Evolutionary conservation across 1,284 basidiomycete species (phyloP).

Genomic region (Malassezia brasiliensis): DNA sequence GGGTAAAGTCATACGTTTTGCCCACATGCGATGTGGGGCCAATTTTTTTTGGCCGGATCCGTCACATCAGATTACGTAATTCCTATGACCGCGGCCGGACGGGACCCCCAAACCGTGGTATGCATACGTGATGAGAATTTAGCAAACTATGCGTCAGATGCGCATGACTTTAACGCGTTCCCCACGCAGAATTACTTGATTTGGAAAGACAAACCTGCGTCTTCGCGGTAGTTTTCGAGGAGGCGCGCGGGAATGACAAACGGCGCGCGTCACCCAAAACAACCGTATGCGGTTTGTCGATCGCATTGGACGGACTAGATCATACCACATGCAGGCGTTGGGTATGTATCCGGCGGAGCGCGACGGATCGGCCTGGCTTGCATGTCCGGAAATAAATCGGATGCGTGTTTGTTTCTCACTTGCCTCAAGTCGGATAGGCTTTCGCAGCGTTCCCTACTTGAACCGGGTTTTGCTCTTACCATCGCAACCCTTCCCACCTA

Average conservation of each 20-base stretch:
- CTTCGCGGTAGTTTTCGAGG: background rate
- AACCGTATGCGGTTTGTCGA: background rate
- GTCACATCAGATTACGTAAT: no score
- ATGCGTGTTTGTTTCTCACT: background rate
- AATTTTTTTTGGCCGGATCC: background rate
- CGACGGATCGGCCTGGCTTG: background rate
- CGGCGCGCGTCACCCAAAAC: background rate
- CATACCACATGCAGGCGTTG: background rate
- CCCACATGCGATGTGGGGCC: background rate
- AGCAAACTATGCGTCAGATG: background rate
- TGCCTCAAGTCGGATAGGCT: background rate
- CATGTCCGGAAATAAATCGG: constrained; percentile 1
- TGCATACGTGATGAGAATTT: background rate
- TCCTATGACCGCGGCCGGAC: background rate
- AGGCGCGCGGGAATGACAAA: background rate
- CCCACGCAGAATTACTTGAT: background rate
- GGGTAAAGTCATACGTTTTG: constrained; percentile 18
- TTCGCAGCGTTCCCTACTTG: background rate
- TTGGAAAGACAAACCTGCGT: background rate
- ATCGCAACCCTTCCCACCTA: background rate
- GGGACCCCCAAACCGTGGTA: no score
- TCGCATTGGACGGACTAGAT: constrained; percentile 1
- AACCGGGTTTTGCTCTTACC: background rate
- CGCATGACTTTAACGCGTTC: background rate
- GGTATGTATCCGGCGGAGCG: background rate